These are phyloP conservation scores for Hygrophorus russula DNA, from an alignment of 768 basidiomycete species.

Conservation along the genomic window DNA sequence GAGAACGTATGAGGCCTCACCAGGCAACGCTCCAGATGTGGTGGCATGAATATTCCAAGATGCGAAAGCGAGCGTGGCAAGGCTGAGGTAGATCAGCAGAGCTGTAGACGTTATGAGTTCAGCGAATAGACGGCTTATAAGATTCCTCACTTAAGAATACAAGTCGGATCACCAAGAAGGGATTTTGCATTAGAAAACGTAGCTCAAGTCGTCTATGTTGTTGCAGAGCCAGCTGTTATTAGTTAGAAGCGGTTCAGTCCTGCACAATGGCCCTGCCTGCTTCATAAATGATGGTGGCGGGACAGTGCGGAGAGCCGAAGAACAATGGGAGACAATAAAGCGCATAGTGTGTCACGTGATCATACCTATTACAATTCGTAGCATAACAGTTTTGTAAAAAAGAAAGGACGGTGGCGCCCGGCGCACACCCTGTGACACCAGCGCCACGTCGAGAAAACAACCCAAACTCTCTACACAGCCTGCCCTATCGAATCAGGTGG, in stretches of 20 bases:
- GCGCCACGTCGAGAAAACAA: not conserved
- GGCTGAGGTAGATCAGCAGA: slow-evolving; percentile 37
- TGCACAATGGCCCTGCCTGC: no score
- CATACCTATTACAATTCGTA: no score
- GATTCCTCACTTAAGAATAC: slow-evolving; percentile 43
- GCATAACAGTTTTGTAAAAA: no score
- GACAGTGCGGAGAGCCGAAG: no score
- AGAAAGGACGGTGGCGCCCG: slow-evolving; percentile 3
- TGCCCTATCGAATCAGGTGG: slow-evolving; percentile 16
- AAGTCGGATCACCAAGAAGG: slow-evolving; percentile 46
- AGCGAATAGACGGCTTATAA: not conserved
- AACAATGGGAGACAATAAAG: no score
- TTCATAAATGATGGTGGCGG: no score
- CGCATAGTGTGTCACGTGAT: no score
- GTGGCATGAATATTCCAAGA: slow-evolving; percentile 43
- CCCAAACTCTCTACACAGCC: slow-evolving; percentile 7
- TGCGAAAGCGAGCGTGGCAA: slow-evolving; percentile 43
- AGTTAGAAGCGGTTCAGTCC: no score
- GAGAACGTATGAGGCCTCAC: slow-evolving; percentile 18
- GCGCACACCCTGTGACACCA: not conserved
- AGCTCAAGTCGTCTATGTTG: no score
- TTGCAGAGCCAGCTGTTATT: not conserved
- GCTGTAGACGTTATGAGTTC: slow-evolving; percentile 16
- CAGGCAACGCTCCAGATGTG: slow-evolving; percentile 20
- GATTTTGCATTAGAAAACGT: slow-evolving; percentile 35